Evolutionary conservation across 2,329 filamentous ascomycete species (phyloP), one percentile per base, ranked within the genome.

Genomic region (Cladosporium sp.): DNA sequence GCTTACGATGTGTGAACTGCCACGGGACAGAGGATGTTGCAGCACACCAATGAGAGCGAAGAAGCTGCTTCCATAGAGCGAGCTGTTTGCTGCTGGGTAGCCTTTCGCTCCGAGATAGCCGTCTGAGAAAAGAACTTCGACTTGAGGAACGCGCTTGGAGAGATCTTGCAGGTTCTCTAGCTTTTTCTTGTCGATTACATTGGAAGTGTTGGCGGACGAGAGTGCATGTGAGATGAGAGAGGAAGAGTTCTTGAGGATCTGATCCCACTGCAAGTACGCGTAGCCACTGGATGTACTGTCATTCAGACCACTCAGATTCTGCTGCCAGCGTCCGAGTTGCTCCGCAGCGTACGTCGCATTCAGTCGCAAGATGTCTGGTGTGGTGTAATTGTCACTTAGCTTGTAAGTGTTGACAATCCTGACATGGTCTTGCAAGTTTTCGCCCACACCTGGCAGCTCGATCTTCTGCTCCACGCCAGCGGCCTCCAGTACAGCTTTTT

Each of bases 361-460:
- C 6, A 59, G 25, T 19, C 62, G 60, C 38, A 74, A 61, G 9
- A 64, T 62, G 61, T 75, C 73, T 15, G 67, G 64, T 6, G 72
- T 71, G 11, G 64, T 67, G 63, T 67, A 72, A 20, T 68, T 64
- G 34, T 65, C 56, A 49, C 69, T 69, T 30, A 75, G 64, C 61
- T 61, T 63, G 64, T 61, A 72, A 15, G 64, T 59, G 49, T 61
- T 64, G 36, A 69, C 65, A 34, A 64, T 71, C 30, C 63, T 61
- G 15, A 67, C 58, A 51, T 73, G 71, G 34, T 73, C 71, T 36
- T 73, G 71, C 60, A 84, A 82, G 50, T 80, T 75, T 22, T 78
- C 69, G 2, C 84, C 82, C 0, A 85, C 82, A 2, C 80, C 81
- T 0, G 79, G 77, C 1, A 84, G 67, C 49, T 82, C 74, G 2